Conservation (phyloP, 2,329 filamentous ascomycete genomes). For the Pestalotiopsis sp. region DNA sequence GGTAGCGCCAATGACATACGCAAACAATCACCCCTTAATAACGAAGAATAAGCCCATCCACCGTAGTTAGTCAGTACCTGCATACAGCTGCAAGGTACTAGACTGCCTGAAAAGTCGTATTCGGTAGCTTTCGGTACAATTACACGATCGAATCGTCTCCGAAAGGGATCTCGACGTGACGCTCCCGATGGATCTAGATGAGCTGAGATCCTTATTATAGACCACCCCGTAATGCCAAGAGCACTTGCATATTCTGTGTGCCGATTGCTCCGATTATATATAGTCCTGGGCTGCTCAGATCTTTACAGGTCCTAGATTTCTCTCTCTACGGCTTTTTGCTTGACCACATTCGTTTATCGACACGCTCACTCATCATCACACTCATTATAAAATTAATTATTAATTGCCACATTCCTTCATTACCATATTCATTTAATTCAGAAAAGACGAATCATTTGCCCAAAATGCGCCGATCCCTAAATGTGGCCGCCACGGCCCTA, state of each 20-base stretch:
- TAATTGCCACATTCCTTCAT: background rate
- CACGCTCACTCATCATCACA: background rate
- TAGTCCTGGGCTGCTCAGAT: constrained; percentile 4
- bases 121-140: constrained; percentile 8
- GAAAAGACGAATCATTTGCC: background rate
- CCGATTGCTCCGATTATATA: constrained; percentile 4
- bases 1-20: background rate
- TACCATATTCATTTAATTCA: background rate
- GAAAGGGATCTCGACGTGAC: background rate
- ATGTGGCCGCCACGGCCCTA: constrained; percentile 1
- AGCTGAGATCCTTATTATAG: background rate
- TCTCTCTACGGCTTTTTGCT: background rate
- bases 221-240: constrained; percentile 2
- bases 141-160: background rate
- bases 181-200: background rate
- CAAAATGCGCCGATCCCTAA: constrained; percentile 1
- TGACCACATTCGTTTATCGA: background rate
- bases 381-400: background rate
- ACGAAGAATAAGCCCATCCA: constrained; percentile 4
- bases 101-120: background rate
- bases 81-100: background rate
- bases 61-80: background rate
- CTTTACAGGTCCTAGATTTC: background rate
- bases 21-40: background rate
- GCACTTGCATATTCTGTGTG: background rate